phyloP scores from a whole-genome alignment of 108 stramenopile species.

The Nannochloropsis salina region DNA sequence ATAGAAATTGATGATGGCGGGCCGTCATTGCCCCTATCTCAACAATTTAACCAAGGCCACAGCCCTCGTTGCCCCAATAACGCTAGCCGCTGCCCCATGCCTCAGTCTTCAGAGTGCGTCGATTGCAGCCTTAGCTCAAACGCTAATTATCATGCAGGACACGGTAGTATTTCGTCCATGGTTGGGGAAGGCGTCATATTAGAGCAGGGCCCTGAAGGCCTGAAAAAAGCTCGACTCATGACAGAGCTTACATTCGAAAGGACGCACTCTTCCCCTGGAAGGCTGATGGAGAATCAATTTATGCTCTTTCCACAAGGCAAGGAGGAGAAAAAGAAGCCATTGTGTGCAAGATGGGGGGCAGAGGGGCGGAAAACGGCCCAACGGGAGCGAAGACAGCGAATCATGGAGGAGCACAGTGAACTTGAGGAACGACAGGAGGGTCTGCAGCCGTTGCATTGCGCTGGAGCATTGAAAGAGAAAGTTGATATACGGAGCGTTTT shows the following conservation, averaged over 20 bases:
- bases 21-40: too few relatives aligned
- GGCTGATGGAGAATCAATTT: not conserved
- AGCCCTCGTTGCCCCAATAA: too few relatives aligned
- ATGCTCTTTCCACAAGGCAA: not conserved
- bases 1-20: not conserved
- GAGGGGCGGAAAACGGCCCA: not conserved
- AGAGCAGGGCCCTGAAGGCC: not conserved
- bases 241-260: not conserved
- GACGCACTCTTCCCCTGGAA: conserved; percentile 16
- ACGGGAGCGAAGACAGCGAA: not conserved
- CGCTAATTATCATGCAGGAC: not conserved
- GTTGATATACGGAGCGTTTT: not conserved
- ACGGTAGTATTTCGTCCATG: not conserved
- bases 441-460: not conserved
- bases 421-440: not conserved
- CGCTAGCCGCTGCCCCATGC: too few relatives aligned
- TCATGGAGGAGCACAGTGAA: not conserved
- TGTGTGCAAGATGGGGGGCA: not conserved
- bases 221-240: not conserved
- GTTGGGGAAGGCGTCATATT: not conserved
- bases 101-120: too few relatives aligned
- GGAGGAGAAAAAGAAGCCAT: not conserved
- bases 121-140: not conserved
- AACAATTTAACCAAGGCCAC: too few relatives aligned
- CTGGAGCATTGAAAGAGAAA: not conserved